Evolutionary conservation across 352 stramenopile species (phyloP), one percentile per base, ranked within the genome.

Genomic region (Phytopythium chamaehyphon): DNA sequence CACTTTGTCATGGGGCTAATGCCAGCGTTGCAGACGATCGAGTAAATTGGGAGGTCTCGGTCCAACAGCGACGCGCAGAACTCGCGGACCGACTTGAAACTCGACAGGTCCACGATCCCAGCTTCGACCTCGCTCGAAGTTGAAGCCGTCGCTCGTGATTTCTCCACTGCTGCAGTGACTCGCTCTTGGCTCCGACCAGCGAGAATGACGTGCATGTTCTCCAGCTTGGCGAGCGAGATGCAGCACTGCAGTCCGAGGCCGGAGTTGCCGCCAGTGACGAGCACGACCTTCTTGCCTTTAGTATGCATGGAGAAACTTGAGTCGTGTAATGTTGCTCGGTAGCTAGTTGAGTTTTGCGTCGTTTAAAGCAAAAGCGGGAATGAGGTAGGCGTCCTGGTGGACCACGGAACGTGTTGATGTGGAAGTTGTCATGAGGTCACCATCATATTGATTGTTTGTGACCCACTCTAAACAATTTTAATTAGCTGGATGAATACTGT

Each of bases 11-110:
- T 43, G 18, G 57, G 8, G 9, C 75, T 48, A 6, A 76, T 24
- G 3, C 68, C 68, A 19, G 57, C 69, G 44, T 80, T 83, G 72
- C 63, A 77, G 10, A 77, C 57, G 40, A 83, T 38, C 26, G 62
- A 55, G 74, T 71, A 76, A 10, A 79, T 19, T 48, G 61, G 56
- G 8, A 40, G 43, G 16, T 64, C 47, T 19, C 59, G 42, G 18
- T 51, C 36, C 44, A 73, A 53, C 22, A 77, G 28, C 28, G 22
- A 44, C 26, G 61, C 62, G n/a, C 49, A 53, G 47, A 51, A 55
- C 33, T 68, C 43, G 3, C 64, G 58, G 11, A 80, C 59, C 0
- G 57, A 66, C 22, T 22, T 24, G 16, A 78, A 57, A 45, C 59
- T 77, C 7, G 51, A 40, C 11, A 83, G 43, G 47, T 83, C 64